phyloP scores from a whole-genome alignment of 2,329 filamentous ascomycete species.

The Penicillium expansum region DNA sequence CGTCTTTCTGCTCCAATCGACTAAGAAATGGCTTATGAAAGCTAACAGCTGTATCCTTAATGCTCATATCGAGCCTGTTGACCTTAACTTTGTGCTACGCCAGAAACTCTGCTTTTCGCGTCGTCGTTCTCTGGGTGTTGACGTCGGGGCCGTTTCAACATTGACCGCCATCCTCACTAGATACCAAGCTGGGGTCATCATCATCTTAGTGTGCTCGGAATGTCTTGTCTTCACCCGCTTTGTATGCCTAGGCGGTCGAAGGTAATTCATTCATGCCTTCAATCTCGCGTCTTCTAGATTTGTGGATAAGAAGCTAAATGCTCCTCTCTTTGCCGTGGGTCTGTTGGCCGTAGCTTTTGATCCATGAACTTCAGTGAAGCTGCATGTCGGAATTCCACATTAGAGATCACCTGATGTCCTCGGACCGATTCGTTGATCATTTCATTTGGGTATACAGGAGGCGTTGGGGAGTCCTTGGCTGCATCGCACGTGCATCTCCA shows the following conservation, averaged over 20 bases:
- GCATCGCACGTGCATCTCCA: neutral
- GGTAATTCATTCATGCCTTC: too few relatives aligned
- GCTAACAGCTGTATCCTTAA: neutral
- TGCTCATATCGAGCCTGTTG: neutral
- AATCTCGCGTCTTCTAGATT: too few relatives aligned
- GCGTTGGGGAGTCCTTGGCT: neutral
- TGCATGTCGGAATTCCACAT: neutral
- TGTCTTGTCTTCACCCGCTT: neutral
- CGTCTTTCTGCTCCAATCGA: neutral
- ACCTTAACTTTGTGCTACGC: neutral
- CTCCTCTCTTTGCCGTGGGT: neutral
- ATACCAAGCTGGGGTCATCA: neutral
- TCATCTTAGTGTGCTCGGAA: neutral
- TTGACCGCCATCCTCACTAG: neutral
- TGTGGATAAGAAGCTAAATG: neutral
- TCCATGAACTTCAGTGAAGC: too few relatives aligned
- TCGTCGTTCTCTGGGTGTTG: neutral
- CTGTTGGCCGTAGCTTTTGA: neutral
- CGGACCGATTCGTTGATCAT: neutral
- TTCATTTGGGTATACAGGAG: neutral
- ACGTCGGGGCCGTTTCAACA: neutral
- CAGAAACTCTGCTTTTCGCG: neutral
- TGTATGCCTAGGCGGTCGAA: too few relatives aligned
- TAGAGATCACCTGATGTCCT: neutral
- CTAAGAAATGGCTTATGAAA: neutral